Evolutionary conservation across 257 asterid genomes (phyloP), one percentile per base, ranked within the genome.

Genomic region (Echites panduratus): DNA sequence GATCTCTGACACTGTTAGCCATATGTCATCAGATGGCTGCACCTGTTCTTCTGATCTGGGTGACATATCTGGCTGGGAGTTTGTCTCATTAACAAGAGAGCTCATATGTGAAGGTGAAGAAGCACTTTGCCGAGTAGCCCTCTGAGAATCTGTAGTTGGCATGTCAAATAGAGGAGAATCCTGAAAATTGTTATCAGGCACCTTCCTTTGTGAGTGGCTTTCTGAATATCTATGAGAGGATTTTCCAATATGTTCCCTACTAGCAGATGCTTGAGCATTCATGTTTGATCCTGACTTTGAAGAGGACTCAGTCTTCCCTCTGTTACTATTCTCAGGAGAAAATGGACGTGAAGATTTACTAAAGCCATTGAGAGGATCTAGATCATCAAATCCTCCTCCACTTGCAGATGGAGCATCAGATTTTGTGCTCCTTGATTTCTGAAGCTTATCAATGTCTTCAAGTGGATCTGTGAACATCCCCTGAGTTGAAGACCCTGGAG

Each of bases 1-100:
- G 74, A 95, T 80, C 87, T 95, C 99, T 7, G 93, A 90, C 47
- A 90, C 97, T 57, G 93, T 85, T 72, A 92, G 82, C 99, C 99
- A 95, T 68, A 90, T 74, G 56, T 89, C 97, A 66, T 87, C 98
- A 49, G 81, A 78, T 63, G 86, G 86, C 67, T 82, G 87, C 73
- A 71, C 86, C 44, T 76, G 81, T 77, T 79, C 93, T 80, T 80
- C 85, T 79, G 93, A 81, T 75, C 84, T 70, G 7, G 90, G 85
- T 78, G 97, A 81, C 62, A 50, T 70, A 75, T 89, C 86, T 16
- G 78, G 78, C 35, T 84, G 85, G 48, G 87, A 70, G 49, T 74
- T 81, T 57, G 87, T 75, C 72, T 84, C 99, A 61, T 87, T 66
- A 47, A 40, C 40, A 64, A 71, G 68, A 61, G 71, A 20, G 68